Conservation (phyloP, 345 rosid genomes). For the Lumnitzera littorea region DNA sequence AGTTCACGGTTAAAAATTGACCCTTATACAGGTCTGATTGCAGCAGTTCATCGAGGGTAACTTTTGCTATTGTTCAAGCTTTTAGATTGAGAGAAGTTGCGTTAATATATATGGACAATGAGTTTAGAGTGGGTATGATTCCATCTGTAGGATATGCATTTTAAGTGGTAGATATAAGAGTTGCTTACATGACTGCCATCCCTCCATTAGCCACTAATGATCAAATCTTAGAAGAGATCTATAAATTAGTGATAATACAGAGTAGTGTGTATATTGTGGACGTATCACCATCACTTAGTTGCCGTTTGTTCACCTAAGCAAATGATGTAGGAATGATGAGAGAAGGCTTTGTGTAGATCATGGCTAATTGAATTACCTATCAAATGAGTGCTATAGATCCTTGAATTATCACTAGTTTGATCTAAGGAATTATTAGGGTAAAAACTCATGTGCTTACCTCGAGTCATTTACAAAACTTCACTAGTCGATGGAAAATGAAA, state of each 20-base stretch:
- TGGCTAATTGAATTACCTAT: neutral
- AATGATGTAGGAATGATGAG: neutral
- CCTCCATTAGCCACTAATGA: neutral
- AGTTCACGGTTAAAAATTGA: too few relatives aligned
- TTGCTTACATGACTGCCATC: neutral
- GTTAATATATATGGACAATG: conserved; percentile 1
- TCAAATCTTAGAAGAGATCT: neutral
- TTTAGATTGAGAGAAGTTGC: neutral
- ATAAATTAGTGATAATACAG: neutral
- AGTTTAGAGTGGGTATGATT: conserved; percentile 2
- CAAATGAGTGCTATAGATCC: neutral
- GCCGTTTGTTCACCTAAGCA: neutral
- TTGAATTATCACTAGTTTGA: neutral
- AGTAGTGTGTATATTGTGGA: neutral
- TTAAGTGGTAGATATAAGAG: neutral
- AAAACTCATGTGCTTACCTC: conserved; percentile 5
- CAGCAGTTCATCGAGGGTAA: too few relatives aligned
- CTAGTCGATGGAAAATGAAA: conserved; percentile 18
- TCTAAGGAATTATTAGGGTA: neutral
- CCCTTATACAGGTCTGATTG: too few relatives aligned
- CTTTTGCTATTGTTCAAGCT: neutral
- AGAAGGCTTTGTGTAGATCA: conserved; percentile 1
- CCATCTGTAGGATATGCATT: neutral
- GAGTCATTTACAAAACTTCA: conserved; percentile 23
- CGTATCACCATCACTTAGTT: neutral